phyloP scores from a whole-genome alignment of 805 yeast genomes.

The Starmera amethionina region DNA sequence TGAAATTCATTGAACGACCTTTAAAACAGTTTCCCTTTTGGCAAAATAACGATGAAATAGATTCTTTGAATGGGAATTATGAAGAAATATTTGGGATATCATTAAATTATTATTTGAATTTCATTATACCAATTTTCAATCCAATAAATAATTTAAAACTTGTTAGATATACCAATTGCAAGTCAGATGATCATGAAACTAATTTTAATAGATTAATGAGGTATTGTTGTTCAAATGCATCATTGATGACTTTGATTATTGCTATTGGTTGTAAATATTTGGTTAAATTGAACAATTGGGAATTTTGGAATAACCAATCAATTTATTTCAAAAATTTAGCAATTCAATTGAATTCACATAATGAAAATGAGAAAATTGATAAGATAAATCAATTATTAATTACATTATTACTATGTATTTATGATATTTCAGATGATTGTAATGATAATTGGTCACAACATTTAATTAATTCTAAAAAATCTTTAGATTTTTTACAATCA shows the following conservation, averaged over 20 bases:
- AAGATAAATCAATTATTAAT: constrained; percentile 1
- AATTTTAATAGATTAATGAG: too few species aligned
- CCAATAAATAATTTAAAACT: constrained; percentile 1
- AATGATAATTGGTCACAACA: constrained; percentile 5
- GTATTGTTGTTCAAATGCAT: too few species aligned
- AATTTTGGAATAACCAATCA: constrained; percentile 2
- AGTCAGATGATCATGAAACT: too few species aligned
- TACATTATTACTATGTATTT: constrained; percentile 3
- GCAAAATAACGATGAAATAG: too few species aligned
- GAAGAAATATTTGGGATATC: too few species aligned
- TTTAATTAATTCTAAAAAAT: constrained; percentile 1
- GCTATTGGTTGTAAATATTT: constrained; percentile 5
- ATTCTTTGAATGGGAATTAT: too few species aligned
- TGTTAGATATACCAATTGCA: too few species aligned
- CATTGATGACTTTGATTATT: background rate
- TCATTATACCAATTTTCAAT: constrained; percentile 5
- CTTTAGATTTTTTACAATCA: background rate
- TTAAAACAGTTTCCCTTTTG: too few species aligned
- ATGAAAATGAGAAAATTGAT: background rate
- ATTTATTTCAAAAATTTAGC: constrained; percentile 1
- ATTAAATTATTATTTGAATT: constrained; percentile 1
- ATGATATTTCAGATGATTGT: constrained; percentile 5
- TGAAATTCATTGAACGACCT: too few species aligned
- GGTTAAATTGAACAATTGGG: background rate
- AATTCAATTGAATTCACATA: background rate